phyloP scores from a whole-genome alignment of 2,329 filamentous ascomycete species.

The Exophiala aquamarina region DNA sequence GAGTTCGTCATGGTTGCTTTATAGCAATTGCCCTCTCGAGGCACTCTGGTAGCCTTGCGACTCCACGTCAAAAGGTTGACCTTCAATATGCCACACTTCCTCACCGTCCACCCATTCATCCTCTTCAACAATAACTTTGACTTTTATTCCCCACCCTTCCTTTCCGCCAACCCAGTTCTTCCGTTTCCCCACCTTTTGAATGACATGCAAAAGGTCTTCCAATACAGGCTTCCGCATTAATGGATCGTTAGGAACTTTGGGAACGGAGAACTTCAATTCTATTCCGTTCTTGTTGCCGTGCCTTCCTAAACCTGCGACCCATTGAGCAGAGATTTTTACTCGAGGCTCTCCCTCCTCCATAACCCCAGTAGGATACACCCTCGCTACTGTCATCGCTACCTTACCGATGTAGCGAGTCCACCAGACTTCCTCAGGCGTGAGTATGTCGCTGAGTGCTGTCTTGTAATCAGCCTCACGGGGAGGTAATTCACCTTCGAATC shows the following conservation, averaged over 20 bases:
- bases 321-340: slow-evolving; percentile 40
- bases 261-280: slow-evolving; percentile 46
- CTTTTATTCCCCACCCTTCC: slow-evolving; percentile 21
- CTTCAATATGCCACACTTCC: too few relatives aligned
- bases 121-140: slow-evolving; percentile 20
- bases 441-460: slow-evolving; percentile 52
- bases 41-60: too few relatives aligned
- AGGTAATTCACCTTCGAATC: slow-evolving; percentile 69
- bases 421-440: slow-evolving; percentile 59
- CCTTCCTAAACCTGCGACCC: slow-evolving; percentile 45
- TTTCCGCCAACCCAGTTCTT: slow-evolving; percentile 54
- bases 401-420: slow-evolving; percentile 66
- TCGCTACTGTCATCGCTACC: slow-evolving; percentile 58
- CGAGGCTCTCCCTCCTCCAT: slow-evolving; percentile 37
- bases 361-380: slow-evolving; percentile 62
- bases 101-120: too few relatives aligned
- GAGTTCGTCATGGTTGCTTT: too few relatives aligned
- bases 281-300: slow-evolving; percentile 42
- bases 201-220: slow-evolving; percentile 39
- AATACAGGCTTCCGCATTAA: slow-evolving; percentile 40
- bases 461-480: slow-evolving; percentile 59
- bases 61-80: too few relatives aligned
- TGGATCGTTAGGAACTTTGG: slow-evolving; percentile 34
- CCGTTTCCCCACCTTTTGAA: slow-evolving; percentile 59
- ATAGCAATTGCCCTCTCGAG: too few relatives aligned